Percentiles rank a stretch among this genome's conserved stretches.
Conservation (phyloP, 441 rosid genomes). For the Aquilaria agallochum region DNA sequence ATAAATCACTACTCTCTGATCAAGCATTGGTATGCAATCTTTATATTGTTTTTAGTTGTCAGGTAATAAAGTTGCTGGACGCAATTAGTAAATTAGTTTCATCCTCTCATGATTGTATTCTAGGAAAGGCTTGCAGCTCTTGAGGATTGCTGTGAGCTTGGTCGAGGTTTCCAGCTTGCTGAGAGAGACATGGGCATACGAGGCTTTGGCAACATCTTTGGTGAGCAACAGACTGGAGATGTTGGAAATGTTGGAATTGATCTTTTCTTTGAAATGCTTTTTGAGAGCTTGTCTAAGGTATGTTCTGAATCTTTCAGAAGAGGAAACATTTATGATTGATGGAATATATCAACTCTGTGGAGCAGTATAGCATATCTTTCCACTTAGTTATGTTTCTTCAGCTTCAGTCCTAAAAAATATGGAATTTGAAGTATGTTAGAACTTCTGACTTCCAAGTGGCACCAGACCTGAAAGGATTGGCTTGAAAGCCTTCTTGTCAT, state of each 20-base stretch:
- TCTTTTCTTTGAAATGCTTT: conserved; percentile 98
- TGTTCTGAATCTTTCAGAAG: conserved; percentile 16
- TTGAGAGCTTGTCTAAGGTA: conserved; percentile 96
- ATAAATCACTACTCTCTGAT: conserved; percentile 67
- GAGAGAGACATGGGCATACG: conserved; percentile 99
- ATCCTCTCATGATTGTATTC: conserved; percentile 23
- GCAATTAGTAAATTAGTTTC: conserved; percentile 4
- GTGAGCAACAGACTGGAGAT: conserved; percentile 99
- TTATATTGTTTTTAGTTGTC: conserved; percentile 15
- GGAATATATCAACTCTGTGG: conserved; percentile 2
- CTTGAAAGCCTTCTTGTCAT: conserved; percentile 3
- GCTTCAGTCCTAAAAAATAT: background rate
- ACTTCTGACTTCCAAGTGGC: conserved; percentile 5
- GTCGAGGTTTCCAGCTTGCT: conserved; percentile 98
- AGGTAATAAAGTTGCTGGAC: background rate
- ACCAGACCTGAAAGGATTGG: background rate
- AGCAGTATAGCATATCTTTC: conserved; percentile 5
- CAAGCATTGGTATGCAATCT: conserved; percentile 64
- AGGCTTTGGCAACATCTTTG: conserved; percentile 96
- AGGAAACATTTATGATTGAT: conserved; percentile 8
- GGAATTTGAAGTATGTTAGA: background rate
- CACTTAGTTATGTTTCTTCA: background rate
- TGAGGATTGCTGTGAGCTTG: conserved; percentile 92
- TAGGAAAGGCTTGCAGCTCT: conserved; percentile 97
- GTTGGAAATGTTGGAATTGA: conserved; percentile 95